Conservation (phyloP, 495 filamentous ascomycete genomes). For the Hypomontagnella submonticulosa region DNA sequence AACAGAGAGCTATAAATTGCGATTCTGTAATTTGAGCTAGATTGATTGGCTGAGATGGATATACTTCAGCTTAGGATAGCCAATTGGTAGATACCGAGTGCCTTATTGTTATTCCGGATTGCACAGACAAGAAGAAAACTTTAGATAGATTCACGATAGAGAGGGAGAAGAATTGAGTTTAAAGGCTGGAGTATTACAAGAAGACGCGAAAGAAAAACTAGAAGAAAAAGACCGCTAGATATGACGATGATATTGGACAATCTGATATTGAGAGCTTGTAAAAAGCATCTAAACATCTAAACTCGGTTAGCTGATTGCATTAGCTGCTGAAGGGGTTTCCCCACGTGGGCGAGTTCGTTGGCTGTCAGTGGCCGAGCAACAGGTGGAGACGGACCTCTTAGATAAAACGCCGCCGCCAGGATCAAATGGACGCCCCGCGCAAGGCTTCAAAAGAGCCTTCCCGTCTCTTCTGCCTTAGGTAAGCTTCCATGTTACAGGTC, state of each 20-base stretch:
- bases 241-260: constrained; percentile 37
- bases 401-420: constrained; percentile 4
- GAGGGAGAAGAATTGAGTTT: constrained; percentile 16
- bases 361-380: constrained; percentile 33
- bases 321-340: constrained; percentile 10
- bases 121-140: constrained; percentile 1
- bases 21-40: constrained; percentile 18
- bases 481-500: neutral
- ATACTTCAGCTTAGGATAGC: neutral
- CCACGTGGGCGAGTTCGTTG: constrained; percentile 29
- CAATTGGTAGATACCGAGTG: constrained; percentile 15
- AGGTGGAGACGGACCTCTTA: constrained; percentile 10
- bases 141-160: constrained; percentile 19
- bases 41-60: constrained; percentile 8
- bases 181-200: constrained; percentile 12
- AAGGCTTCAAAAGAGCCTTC: constrained; percentile 4
- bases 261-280: constrained; percentile 21
- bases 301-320: constrained; percentile 23
- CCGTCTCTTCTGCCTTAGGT: too few relatives aligned
- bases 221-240: constrained; percentile 23
- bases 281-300: constrained; percentile 28
- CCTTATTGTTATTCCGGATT: constrained; percentile 28
- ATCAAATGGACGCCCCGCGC: constrained; percentile 44
- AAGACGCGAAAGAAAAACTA: constrained; percentile 25
- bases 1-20: constrained; percentile 7